These are phyloP conservation scores for Coelastrella sp. DNA, from an alignment of 139 green algal genomes.

Conservation along the genomic window DNA sequence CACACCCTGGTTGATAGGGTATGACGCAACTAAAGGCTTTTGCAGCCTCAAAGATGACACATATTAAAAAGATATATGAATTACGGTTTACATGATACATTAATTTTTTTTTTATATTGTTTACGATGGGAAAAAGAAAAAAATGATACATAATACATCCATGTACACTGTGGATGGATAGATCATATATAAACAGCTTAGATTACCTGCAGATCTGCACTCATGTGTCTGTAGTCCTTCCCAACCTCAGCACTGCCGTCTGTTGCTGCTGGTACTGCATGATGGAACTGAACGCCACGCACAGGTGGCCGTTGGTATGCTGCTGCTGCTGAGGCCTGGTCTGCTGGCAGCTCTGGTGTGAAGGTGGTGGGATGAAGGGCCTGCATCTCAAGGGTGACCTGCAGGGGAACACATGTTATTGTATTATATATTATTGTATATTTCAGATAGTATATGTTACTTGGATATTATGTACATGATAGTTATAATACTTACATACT, in stretches of 20 bases:
- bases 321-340: slow-evolving; percentile 13
- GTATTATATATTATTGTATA: slow-evolving; percentile 79
- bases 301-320: slow-evolving; percentile 72
- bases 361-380: slow-evolving; percentile 17
- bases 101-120: too few relatives aligned
- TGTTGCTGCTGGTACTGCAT: slow-evolving; percentile 50
- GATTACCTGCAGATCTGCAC: slow-evolving; percentile 82
- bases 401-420: slow-evolving; percentile 41
- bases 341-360: slow-evolving; percentile 22
- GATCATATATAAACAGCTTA: too few relatives aligned
- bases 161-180: too few relatives aligned
- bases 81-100: too few relatives aligned
- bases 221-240: slow-evolving; percentile 83
- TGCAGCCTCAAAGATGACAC: too few relatives aligned
- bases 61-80: too few relatives aligned
- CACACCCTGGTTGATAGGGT: too few relatives aligned
- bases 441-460: background rate
- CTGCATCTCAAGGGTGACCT: slow-evolving; percentile 33
- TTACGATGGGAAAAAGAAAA: too few relatives aligned
- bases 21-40: too few relatives aligned
- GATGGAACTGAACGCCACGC: slow-evolving; percentile 87
- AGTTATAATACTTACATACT: too few relatives aligned
- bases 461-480: background rate
- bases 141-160: too few relatives aligned
- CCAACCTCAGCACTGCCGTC: slow-evolving; percentile 76